Evolutionary conservation across 495 filamentous ascomycete genomes (phyloP), one percentile per base, ranked within the genome.

Genomic region (Aspergillus homomorphus): DNA sequence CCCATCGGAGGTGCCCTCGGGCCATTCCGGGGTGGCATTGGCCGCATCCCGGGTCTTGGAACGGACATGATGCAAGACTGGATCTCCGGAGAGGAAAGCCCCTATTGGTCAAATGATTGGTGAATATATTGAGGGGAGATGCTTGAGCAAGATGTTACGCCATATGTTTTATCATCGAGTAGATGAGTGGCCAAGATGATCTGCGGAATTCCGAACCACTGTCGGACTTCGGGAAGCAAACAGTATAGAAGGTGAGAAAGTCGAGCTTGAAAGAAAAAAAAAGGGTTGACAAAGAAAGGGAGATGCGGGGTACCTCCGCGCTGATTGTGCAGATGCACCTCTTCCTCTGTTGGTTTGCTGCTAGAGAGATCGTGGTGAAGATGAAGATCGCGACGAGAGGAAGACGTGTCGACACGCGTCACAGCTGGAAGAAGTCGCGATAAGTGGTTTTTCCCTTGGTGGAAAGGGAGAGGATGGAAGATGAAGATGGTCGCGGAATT

Each of bases 1-100:
- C 73, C 73, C 50, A 76, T 64, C 19, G 33, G 12, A 38, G 74
- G 74, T 53, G 70, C 64, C 46, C 68, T 66, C 12, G 75, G 70
- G 22, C 64, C 65, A 53, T 26, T 18, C 21, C 67, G 64, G n/a
- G 71, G 63, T 50, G 68, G 62, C 24, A 75, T 66, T 14, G 68
- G 64, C 23, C 75, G 73, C 63, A 71, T 65, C 28, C 68, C 68
- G 23, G 64, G 66, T 56, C 61, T 71, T 20, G 68, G 58, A 1
- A 61, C 60, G 50, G 72, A 71, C 70, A 73, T 77, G 58, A 51
- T 62, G 44, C 16, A 52, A 60, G 8, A 38, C 8, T 30, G 26
- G 4, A 30, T 30, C 26, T 30, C 10, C 10, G 26, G 4, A 30
- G n/a, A n/a, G n/a, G n/a, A n/a, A n/a, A n/a, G n/a, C n/a, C n/a